Percentiles rank a stretch among this genome's conserved stretches.
Evolutionary conservation across 306 rosid genomes (phyloP).

Genomic region (Cajanus cajan): DNA sequence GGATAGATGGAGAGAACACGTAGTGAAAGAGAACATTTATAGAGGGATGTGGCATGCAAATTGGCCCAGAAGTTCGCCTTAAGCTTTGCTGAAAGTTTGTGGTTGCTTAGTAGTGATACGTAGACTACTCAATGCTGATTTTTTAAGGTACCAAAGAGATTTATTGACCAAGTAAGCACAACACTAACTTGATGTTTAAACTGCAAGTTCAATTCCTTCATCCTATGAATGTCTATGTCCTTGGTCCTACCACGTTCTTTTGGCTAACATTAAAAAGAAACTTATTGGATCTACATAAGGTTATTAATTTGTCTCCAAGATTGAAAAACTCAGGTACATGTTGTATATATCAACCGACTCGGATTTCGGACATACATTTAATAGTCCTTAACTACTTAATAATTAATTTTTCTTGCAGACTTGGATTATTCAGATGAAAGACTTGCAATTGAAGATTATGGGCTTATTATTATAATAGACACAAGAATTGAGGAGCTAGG

Average conservation of each 20-base stretch:
- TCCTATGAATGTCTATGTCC: background rate
- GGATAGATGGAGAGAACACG: constrained; percentile 18
- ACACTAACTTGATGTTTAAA: background rate
- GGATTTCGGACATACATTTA: too few relatives aligned
- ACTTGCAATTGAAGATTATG: constrained; percentile 13
- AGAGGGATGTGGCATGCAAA: background rate
- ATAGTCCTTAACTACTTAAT: too few relatives aligned
- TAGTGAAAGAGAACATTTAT: constrained; percentile 16
- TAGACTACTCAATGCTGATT: background rate
- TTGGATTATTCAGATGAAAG: background rate
- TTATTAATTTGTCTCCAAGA: too few relatives aligned
- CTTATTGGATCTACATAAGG: background rate
- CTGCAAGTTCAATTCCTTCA: background rate
- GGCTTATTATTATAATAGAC: background rate
- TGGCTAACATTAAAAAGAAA: background rate
- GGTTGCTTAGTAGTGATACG: constrained; percentile 28
- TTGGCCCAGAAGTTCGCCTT: constrained; percentile 40
- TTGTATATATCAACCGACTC: too few relatives aligned
- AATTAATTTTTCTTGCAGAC: too few relatives aligned
- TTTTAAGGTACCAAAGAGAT: background rate
- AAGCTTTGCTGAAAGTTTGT: constrained; percentile 31
- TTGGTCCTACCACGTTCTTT: background rate
- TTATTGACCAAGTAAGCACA: constrained; percentile 19
- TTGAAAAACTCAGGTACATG: too few relatives aligned
- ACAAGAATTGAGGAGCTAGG: background rate